Conservation (phyloP, 768 basidiomycete species). For the Tylopilus felleus region DNA sequence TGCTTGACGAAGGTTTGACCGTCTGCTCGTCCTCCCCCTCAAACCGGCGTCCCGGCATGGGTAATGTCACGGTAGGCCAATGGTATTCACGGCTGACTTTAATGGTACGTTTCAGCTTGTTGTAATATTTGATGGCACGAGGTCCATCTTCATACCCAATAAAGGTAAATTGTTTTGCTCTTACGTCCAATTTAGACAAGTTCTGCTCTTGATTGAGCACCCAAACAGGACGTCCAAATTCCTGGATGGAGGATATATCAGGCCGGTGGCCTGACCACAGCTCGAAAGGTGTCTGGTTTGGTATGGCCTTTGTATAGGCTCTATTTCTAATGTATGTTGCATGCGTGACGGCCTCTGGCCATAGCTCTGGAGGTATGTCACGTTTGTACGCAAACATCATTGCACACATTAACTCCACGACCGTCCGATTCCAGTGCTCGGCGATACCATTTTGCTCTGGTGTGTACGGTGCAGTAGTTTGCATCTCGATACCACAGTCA, state of each 20-base stretch:
- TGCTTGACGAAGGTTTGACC: not conserved
- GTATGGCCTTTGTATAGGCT: not conserved
- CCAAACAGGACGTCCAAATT: no score
- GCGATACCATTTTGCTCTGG: no score
- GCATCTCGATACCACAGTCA: not conserved
- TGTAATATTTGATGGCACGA: not conserved
- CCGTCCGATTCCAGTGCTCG: no score
- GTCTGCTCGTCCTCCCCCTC: not conserved
- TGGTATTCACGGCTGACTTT: not conserved
- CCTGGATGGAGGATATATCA: not conserved
- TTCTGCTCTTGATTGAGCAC: no score
- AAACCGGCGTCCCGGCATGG: not conserved
- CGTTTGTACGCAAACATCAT: no score
- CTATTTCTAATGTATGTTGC: no score
- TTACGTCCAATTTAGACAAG: no score
- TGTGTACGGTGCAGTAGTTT: conserved; percentile 27
- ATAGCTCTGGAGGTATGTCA: no score
- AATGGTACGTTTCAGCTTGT: conserved; percentile 20
- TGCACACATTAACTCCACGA: no score
- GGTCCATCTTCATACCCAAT: not conserved
- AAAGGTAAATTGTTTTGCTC: no score
- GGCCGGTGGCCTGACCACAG: not conserved
- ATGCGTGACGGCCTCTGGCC: no score
- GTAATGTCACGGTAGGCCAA: not conserved
- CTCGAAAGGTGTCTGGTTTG: not conserved